phyloP scores from a whole-genome alignment of 352 stramenopile genomes.

The Globisporangium viniferum region DNA sequence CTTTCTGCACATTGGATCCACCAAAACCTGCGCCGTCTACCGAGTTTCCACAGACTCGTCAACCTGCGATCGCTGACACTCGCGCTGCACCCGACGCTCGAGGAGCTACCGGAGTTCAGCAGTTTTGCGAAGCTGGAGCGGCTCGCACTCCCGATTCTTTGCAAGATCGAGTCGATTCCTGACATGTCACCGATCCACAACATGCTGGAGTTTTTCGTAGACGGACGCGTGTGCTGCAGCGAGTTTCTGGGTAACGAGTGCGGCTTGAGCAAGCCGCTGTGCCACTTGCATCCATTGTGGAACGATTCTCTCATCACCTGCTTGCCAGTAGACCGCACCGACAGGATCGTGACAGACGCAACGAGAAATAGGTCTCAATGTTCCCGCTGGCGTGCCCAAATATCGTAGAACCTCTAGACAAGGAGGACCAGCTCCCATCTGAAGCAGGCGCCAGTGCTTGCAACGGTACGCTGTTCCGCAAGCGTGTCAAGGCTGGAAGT shows the following conservation, averaged over 20 bases:
- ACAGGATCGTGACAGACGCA: slow-evolving; percentile 1
- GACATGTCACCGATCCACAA: slow-evolving; percentile 7
- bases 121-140: neutral
- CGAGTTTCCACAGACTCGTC: neutral
- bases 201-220: slow-evolving; percentile 1
- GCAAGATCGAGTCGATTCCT: slow-evolving; percentile 6
- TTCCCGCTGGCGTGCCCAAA: neutral
- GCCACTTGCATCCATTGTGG: neutral
- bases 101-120: neutral
- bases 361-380: neutral
- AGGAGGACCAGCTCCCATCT: neutral
- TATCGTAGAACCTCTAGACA: neutral
- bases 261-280: slow-evolving; percentile 7
- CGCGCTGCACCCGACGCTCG: neutral
- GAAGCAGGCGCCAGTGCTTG: slow-evolving; percentile 14
- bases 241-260: slow-evolving; percentile 10
- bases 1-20: neutral
- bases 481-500: slow-evolving; percentile 13
- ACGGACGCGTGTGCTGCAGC: slow-evolving; percentile 13
- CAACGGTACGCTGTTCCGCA: slow-evolving; percentile 22
- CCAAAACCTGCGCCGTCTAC: neutral
- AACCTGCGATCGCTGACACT: neutral
- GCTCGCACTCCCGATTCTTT: neutral
- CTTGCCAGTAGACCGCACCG: neutral
- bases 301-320: neutral